phyloP scores from a whole-genome alignment of 495 filamentous ascomycete genomes.

The Bacidia gigantensis region DNA sequence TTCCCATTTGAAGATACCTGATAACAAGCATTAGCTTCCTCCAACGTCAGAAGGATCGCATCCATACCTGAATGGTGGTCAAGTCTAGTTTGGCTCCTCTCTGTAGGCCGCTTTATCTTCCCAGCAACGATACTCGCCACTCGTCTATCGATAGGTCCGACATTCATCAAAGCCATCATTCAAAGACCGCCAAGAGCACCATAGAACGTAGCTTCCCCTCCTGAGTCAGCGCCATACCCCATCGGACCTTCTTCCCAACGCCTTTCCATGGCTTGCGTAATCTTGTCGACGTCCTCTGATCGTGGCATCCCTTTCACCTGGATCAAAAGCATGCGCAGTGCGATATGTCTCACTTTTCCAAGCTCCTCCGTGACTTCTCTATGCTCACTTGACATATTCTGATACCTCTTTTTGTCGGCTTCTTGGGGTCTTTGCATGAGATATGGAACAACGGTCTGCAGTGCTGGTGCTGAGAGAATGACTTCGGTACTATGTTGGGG shows the following conservation, averaged over 20 bases:
- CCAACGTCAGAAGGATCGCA: too few relatives aligned
- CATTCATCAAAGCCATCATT: too few relatives aligned
- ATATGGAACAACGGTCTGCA: constrained; percentile 41
- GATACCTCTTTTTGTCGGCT: constrained; percentile 39
- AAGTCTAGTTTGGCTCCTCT: too few relatives aligned
- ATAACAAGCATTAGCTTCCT: too few relatives aligned
- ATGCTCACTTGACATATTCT: constrained; percentile 43
- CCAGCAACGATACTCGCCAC: too few relatives aligned
- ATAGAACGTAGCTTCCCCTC: neutral
- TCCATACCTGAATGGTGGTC: too few relatives aligned
- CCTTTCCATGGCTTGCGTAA: constrained; percentile 27
- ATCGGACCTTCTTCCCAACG: constrained; percentile 32
- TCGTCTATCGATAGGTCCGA: too few relatives aligned
- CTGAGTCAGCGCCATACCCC: constrained; percentile 11
- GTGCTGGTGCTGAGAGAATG: constrained; percentile 33
- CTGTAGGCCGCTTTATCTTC: too few relatives aligned
- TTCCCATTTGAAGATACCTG: too few relatives aligned
- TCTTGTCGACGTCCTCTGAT: constrained; percentile 31
- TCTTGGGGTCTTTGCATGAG: constrained; percentile 43
- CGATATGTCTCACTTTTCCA: constrained; percentile 45
- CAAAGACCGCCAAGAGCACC: neutral
- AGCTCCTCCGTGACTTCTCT: constrained; percentile 44
- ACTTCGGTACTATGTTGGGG: constrained; percentile 37
- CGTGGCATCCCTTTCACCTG: constrained; percentile 23
- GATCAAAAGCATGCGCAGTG: constrained; percentile 32